phyloP scores from a whole-genome alignment of 2,329 filamentous ascomycete genomes.

The Laburnicola sp. region DNA sequence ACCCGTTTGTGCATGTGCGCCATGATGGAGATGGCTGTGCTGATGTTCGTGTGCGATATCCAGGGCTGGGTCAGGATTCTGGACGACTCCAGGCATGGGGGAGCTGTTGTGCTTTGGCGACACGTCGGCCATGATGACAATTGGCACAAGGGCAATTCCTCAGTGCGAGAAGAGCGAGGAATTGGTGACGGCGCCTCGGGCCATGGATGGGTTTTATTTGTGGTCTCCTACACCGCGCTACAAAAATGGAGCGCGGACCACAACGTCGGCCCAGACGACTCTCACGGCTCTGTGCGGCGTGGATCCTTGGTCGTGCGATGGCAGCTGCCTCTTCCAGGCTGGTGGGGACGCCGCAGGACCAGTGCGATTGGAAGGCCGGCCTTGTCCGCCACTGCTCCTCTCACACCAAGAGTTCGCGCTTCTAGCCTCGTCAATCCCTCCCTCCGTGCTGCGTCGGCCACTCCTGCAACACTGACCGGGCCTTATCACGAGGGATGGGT shows the following conservation, averaged over 20 bases:
- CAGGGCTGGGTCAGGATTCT: constrained; percentile 44
- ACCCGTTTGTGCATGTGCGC: constrained; percentile 32
- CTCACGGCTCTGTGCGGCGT: constrained; percentile 22
- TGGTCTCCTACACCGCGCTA: constrained; percentile 30
- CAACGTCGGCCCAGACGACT: constrained; percentile 33
- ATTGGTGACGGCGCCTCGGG: constrained; percentile 23
- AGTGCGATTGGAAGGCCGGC: constrained; percentile 35
- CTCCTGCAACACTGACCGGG: constrained; percentile 26
- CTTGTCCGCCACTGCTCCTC: constrained; percentile 32
- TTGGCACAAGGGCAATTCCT: constrained; percentile 37
- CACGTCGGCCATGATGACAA: constrained; percentile 38
- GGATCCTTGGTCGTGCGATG: constrained; percentile 23
- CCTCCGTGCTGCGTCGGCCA: constrained; percentile 16
- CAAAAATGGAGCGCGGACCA: constrained; percentile 30
- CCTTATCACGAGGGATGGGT: constrained; percentile 30
- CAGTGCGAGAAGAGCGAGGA: constrained; percentile 28
- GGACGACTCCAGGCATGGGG: constrained; percentile 36
- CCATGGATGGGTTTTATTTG: constrained; percentile 38
- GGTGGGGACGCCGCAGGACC: constrained; percentile 18
- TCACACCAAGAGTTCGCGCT: neutral
- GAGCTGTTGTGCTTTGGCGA: constrained; percentile 40
- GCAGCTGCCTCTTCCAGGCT: constrained; percentile 43
- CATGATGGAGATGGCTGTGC: constrained; percentile 46
- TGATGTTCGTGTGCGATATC: constrained; percentile 44
- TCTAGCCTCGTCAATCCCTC: constrained; percentile 10